A percentile compares a stretch with the other conserved stretches of the same genome.
These are phyloP conservation scores for Chaetomium tenue DNA, from an alignment of 495 filamentous ascomycete species.

Conservation along the genomic window DNA sequence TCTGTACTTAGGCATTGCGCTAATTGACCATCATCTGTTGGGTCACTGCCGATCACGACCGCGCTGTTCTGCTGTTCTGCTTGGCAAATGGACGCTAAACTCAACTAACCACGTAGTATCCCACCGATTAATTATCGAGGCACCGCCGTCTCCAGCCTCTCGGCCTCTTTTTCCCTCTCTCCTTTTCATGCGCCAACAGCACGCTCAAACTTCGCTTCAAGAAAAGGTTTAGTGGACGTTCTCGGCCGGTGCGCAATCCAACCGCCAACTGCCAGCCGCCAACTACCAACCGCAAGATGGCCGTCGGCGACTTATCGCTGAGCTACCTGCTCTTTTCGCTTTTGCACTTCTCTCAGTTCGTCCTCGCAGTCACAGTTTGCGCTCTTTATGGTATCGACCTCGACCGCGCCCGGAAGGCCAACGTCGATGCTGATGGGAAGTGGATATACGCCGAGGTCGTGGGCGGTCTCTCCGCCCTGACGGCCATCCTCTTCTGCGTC, in stretches of 20 bases:
- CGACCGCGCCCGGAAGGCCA: constrained; percentile 52
- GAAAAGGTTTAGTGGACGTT: not conserved
- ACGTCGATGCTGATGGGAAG: constrained; percentile 56
- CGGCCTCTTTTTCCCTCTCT: no score
- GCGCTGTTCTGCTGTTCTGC: not conserved
- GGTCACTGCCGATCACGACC: not conserved
- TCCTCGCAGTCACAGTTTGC: constrained; percentile 69
- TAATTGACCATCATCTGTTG: not conserved
- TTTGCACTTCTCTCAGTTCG: constrained; percentile 68
- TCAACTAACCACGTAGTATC: no score
- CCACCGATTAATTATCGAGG: no score
- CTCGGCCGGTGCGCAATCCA: not conserved
- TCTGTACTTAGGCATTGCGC: no score
- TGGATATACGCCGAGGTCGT: constrained; percentile 77
- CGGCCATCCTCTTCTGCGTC: constrained; percentile 59
- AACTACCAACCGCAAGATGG: no score
- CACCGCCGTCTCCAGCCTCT: no score
- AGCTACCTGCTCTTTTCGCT: constrained; percentile 49
- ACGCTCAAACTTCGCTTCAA: not conserved
- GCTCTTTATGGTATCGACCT: constrained; percentile 78
- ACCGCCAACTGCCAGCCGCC: no score
- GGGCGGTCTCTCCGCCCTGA: constrained; percentile 59
- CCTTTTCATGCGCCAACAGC: not conserved
- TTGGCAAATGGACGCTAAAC: not conserved
- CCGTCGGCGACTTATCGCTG: constrained; percentile 34